Conservation (phyloP, 2,329 filamentous ascomycete species). For the Fusarium miscanthi region DNA sequence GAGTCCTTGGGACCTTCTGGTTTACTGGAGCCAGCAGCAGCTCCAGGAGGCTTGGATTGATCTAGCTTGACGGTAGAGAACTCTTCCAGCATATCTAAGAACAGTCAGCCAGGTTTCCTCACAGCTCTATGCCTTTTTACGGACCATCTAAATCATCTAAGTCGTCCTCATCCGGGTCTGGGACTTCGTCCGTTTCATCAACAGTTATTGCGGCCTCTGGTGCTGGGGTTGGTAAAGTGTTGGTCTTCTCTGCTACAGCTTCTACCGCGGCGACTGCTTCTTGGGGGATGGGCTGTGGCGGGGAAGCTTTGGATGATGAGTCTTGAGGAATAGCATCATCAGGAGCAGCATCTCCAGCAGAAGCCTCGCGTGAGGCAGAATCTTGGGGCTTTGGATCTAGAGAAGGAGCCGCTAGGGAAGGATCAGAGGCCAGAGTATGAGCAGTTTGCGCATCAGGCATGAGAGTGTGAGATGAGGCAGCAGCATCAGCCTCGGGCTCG, state of each 20-base stretch:
- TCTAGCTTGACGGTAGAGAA: slow-evolving; percentile 75
- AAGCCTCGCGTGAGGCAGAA: slow-evolving; percentile 1
- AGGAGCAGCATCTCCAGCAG: neutral
- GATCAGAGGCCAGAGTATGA: slow-evolving; percentile 14
- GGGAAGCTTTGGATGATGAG: neutral
- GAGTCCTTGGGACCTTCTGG: slow-evolving; percentile 51
- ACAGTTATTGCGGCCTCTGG: neutral
- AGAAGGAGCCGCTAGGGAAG: slow-evolving; percentile 4
- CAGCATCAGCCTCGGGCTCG: slow-evolving; percentile 1
- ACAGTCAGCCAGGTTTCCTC: slow-evolving; percentile 9
- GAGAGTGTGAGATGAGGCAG: slow-evolving; percentile 17
- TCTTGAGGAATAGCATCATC: neutral
- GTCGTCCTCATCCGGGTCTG: slow-evolving; percentile 93
- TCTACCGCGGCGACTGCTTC: slow-evolving; percentile 19
- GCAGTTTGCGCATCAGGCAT: slow-evolving; percentile 13
- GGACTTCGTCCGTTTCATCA: slow-evolving; percentile 65
- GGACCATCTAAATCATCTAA: slow-evolving; percentile 89
- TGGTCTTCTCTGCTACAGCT: slow-evolving; percentile 17
- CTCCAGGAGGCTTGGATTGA: slow-evolving; percentile 41
- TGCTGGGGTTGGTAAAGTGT: neutral
- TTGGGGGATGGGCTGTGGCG: neutral
- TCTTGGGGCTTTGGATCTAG: slow-evolving; percentile 5
- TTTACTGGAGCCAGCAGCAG: slow-evolving; percentile 45
- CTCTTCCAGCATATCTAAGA: slow-evolving; percentile 87
- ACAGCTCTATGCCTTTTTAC: neutral